A percentile compares a stretch with the other conserved stretches of the same genome.
Conservation (phyloP, 2,329 filamentous ascomycete species). For the Aspergillus fumigatiaffinis region DNA sequence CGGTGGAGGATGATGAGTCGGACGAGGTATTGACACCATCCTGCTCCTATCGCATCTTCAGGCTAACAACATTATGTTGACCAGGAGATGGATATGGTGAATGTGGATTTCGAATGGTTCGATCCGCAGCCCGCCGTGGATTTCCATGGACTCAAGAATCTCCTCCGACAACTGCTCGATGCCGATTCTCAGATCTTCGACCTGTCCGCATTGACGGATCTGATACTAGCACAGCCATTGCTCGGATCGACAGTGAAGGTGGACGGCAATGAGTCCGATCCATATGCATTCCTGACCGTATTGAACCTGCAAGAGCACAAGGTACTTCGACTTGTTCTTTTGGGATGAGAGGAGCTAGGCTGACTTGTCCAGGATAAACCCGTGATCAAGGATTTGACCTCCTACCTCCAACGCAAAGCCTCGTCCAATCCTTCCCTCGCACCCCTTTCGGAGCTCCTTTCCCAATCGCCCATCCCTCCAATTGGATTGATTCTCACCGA, state of each 20-base stretch:
- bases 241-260: constrained; percentile 95
- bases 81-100: constrained; percentile 83
- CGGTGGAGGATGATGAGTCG: constrained; percentile 34
- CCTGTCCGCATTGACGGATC: constrained; percentile 77
- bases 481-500: constrained; percentile 88
- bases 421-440: constrained; percentile 54
- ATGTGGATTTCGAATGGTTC: constrained; percentile 99
- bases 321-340: constrained; percentile 29
- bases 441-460: constrained; percentile 56
- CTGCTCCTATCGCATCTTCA: not conserved
- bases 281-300: constrained; percentile 87
- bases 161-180: constrained; percentile 89
- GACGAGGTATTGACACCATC: constrained; percentile 32
- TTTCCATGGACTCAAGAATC: constrained; percentile 88
- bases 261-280: constrained; percentile 88
- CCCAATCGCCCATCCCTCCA: constrained; percentile 51
- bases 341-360: not conserved
- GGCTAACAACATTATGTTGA: not conserved
- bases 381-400: constrained; percentile 64
- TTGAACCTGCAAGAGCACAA: constrained; percentile 76
- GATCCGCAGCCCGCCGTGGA: constrained; percentile 86
- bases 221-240: constrained; percentile 80
- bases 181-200: constrained; percentile 81
- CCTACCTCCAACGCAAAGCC: constrained; percentile 63
- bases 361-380: constrained; percentile 55